Evolutionary conservation across 208 protist species (phyloP).

Genomic region (Trypanosoma caninum): DNA sequence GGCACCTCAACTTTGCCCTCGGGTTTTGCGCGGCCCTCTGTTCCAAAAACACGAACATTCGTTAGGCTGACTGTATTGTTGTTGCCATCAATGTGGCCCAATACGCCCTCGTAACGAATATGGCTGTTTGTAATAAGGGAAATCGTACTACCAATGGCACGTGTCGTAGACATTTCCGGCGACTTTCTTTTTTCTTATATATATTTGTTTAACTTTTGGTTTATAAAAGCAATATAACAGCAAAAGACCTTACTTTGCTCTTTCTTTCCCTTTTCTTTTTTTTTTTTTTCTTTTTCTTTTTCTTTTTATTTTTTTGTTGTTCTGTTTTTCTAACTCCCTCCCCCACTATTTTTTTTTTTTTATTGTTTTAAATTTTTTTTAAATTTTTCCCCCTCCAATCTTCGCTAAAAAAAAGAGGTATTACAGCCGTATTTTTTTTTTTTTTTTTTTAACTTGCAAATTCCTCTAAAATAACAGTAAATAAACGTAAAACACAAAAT

Average conservation of each 20-base stretch:
- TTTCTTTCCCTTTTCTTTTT: conserved; percentile 2
- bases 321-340: neutral
- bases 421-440: too few species aligned
- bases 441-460: conserved; percentile 1
- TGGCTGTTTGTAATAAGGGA: conserved; percentile 84
- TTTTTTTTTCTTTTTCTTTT: neutral
- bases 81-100: conserved; percentile 64
- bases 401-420: too few species aligned
- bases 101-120: conserved; percentile 85
- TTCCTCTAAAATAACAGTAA: neutral
- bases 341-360: neutral
- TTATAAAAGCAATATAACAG: neutral
- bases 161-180: conserved; percentile 24
- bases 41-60: conserved; percentile 88
- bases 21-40: conserved; percentile 66
- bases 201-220: conserved; percentile 1
- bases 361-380: conserved; percentile 6
- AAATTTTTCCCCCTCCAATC: neutral
- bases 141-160: conserved; percentile 61
- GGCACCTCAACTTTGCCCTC: conserved; percentile 55
- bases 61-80: conserved; percentile 84
- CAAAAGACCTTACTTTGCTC: neutral
- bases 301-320: neutral
- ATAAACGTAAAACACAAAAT: neutral
- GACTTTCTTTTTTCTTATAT: conserved; percentile 4